Base-by-base conservation (phyloP, 2,329 filamentous ascomycete species). In the Erysiphe pulchra region DNA sequence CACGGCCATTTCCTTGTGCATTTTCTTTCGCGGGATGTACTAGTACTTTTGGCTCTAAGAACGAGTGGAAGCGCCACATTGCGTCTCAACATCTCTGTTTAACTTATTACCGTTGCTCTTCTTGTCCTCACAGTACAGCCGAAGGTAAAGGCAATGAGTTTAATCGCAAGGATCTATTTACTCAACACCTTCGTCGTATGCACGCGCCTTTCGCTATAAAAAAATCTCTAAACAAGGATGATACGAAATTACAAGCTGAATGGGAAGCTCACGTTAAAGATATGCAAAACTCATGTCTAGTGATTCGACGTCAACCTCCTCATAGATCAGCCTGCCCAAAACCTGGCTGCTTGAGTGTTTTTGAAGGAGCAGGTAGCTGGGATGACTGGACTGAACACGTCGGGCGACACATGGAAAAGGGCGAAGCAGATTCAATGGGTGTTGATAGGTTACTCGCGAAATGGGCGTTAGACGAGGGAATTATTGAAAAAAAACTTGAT, bases 11-110 rank as follows among this genome's bases (percentile, higher is more conserved):
- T 54, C 75, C 77, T 0, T 98, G 87, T 57, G 81, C 82, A 2
- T 87, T 94, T 57, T 75, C 77, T 0, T 77, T 77, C 54, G 92
- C 87, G 37, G 83, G 81, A 16, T 98, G 87, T 59, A 64, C 63
- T 0, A 85, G 83, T 53, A 82, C 76, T 0, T 94, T 95, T 59
- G 77, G 78, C 1, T 87, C 82, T 14, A 95, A 94, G 62, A 94
- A 95, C 56, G 87, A 95, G 60, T 98, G 87, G 87, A 95, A 95
- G 61, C 74, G 87, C 3, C 90, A 98, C 57, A 83, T 94, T 57
- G 72, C 76, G 14, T 92, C 84, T 0, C 84, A 94, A 54, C 90
- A 98, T 61, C 70, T 98, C 18, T 77, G 74, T 51, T 58, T 78
- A 16, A 69, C 70, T 43, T 77, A 70, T 52, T 78, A 77, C 53